Percentiles rank a stretch among this genome's conserved stretches.
These are phyloP conservation scores for Coemansia sp. DNA, from an alignment of 192 early-diverging fungal species.

Conservation along the genomic window DNA sequence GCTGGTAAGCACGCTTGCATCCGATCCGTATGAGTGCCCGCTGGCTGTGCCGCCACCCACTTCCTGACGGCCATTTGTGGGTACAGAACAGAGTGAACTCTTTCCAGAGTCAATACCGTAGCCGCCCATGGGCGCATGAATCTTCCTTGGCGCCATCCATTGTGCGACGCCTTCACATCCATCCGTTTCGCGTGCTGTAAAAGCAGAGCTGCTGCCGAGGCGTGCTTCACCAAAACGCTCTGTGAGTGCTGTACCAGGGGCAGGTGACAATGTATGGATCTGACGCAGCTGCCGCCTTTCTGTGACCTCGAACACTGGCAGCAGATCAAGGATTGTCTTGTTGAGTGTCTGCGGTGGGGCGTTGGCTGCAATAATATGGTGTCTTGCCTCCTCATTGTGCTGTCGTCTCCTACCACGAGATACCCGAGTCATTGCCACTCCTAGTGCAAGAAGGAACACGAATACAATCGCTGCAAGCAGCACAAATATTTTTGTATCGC, in stretches of 20 bases:
- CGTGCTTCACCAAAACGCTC: constrained; percentile 27
- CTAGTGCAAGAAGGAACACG: constrained; percentile 49
- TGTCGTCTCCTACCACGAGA: constrained; percentile 37
- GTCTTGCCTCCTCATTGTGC: constrained; percentile 18
- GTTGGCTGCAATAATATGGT: constrained; percentile 27
- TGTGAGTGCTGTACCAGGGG: constrained; percentile 1
- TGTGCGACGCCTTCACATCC: constrained; percentile 15
- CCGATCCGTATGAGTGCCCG: constrained; percentile 5
- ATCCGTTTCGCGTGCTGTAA: neutral
- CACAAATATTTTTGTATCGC: constrained; percentile 56
- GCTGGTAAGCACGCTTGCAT: constrained; percentile 4
- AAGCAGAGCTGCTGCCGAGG: neutral
- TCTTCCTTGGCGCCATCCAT: neutral
- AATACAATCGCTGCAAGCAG: constrained; percentile 51
- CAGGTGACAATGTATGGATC: constrained; percentile 21
- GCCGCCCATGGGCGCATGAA: constrained; percentile 2
- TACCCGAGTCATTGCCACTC: constrained; percentile 52
- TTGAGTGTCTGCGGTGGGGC: constrained; percentile 42
- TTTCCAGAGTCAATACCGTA: constrained; percentile 34
- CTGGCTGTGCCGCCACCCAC: neutral
- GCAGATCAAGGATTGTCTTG: constrained; percentile 48
- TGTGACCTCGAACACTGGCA: constrained; percentile 52
- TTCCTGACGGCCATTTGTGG: neutral
- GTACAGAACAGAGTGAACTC: constrained; percentile 11
- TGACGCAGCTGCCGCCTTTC: constrained; percentile 37